These are phyloP conservation scores for Aspergillus cristatus DNA, from an alignment of 495 filamentous ascomycete genomes.

Conservation along the genomic window DNA sequence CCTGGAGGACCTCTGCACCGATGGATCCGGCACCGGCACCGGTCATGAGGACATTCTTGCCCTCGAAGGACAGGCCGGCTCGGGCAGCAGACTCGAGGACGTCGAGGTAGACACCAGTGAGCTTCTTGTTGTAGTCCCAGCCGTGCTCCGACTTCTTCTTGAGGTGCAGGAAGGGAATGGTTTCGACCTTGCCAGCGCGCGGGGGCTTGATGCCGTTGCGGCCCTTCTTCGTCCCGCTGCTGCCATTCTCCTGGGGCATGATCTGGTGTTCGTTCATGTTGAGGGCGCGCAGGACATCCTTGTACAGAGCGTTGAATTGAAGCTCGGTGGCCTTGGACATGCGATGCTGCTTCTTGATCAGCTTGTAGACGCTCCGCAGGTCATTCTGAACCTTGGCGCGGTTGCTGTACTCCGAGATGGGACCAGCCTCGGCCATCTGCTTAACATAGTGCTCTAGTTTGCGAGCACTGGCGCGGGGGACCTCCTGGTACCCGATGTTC, in stretches of 20 bases:
- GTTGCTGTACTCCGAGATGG: constrained; percentile 97
- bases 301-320: constrained; percentile 90
- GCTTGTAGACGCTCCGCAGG: constrained; percentile 85
- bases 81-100: constrained; percentile 82
- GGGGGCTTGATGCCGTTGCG: constrained; percentile 45
- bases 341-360: constrained; percentile 95
- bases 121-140: constrained; percentile 99
- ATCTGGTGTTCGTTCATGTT: constrained; percentile 98
- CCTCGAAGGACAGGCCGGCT: constrained; percentile 79
- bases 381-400: constrained; percentile 96
- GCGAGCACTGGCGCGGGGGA: constrained; percentile 78
- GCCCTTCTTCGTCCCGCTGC: constrained; percentile 53
- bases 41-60: constrained; percentile 97
- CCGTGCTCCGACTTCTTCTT: constrained; percentile 90
- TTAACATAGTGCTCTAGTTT: constrained; percentile 98
- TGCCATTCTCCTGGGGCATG: constrained; percentile 69
- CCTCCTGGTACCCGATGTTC: constrained; percentile 81
- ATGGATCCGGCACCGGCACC: constrained; percentile 97
- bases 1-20: constrained; percentile 95
- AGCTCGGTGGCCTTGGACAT: constrained; percentile 89
- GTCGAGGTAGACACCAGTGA: constrained; percentile 86
- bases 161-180: constrained; percentile 94
- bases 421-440: constrained; percentile 97
- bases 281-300: constrained; percentile 83
- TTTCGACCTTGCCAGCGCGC: constrained; percentile 85